Percentiles rank a stretch among this genome's conserved stretches.
Evolutionary conservation across 148 eudicot genomes (phyloP).

Genomic region (Tetragonia tetragonoides): DNA sequence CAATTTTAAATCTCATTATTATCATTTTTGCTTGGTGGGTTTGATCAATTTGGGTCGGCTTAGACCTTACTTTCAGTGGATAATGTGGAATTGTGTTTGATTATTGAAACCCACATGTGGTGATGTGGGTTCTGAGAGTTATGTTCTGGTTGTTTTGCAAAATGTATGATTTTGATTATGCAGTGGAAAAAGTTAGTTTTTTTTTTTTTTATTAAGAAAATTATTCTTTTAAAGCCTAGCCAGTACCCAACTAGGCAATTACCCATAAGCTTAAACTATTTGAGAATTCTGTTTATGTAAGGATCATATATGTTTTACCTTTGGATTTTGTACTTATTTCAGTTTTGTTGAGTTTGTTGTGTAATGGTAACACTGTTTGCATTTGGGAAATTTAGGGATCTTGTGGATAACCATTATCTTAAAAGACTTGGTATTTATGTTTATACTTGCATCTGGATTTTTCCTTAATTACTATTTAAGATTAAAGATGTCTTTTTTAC

Average conservation of each 20-base stretch:
- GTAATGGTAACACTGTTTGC: not conserved
- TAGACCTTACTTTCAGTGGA: not conserved
- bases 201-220: too few relatives aligned
- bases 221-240: too few relatives aligned
- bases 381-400: not conserved
- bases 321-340: too few relatives aligned
- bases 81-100: conserved; percentile 16
- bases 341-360: not conserved
- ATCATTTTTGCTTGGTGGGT: not conserved
- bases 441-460: not conserved
- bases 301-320: not conserved
- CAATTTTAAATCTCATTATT: not conserved
- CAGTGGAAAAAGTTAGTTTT: not conserved
- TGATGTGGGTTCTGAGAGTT: conserved; percentile 12
- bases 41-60: conserved; percentile 12
- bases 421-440: not conserved
- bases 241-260: too few relatives aligned
- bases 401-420: not conserved
- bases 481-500: not conserved
- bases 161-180: conserved; percentile 5
- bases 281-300: not conserved
- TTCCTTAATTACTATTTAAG: not conserved
- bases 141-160: not conserved
- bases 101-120: conserved; percentile 8
- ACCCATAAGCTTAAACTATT: not conserved